These are phyloP conservation scores for Fusarium sp. DNA, from an alignment of 2,329 filamentous ascomycete species.

Conservation along the genomic window DNA sequence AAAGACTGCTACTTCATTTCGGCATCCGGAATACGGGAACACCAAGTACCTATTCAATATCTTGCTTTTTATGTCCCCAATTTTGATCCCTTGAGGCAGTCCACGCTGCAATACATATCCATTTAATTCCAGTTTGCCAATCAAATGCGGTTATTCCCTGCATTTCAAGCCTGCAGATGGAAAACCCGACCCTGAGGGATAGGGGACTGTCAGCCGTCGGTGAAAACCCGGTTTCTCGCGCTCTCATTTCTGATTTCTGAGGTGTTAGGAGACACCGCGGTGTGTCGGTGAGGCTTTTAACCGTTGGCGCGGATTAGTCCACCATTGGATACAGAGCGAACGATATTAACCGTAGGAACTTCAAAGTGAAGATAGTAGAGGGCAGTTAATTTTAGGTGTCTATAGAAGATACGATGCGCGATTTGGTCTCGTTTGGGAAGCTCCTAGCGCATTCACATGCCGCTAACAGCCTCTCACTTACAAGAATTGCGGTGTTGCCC, in stretches of 20 bases:
- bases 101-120: background rate
- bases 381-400: background rate
- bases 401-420: background rate
- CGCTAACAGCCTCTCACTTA: background rate
- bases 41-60: background rate
- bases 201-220: slow-evolving; percentile 4
- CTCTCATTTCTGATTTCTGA: slow-evolving; percentile 3
- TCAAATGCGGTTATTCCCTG: background rate
- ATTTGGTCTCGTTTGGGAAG: slow-evolving; percentile 26
- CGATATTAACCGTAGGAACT: background rate
- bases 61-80: slow-evolving; percentile 7
- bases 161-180: slow-evolving; percentile 9
- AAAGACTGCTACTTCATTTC: slow-evolving; percentile 17
- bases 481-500: slow-evolving; percentile 18
- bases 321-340: background rate
- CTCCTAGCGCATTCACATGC: slow-evolving; percentile 27
- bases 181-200: background rate
- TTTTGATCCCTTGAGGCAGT: slow-evolving; percentile 26
- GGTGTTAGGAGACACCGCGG: background rate
- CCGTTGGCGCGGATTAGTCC: slow-evolving; percentile 3
- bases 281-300: slow-evolving; percentile 28
- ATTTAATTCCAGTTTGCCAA: slow-evolving; percentile 11
- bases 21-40: slow-evolving; percentile 28
- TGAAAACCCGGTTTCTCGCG: slow-evolving; percentile 35
- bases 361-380: background rate